Evolutionary conservation across 2,329 filamentous ascomycete species (phyloP), one percentile per base, ranked within the genome.

Genomic region (Aspergillus cejpii): DNA sequence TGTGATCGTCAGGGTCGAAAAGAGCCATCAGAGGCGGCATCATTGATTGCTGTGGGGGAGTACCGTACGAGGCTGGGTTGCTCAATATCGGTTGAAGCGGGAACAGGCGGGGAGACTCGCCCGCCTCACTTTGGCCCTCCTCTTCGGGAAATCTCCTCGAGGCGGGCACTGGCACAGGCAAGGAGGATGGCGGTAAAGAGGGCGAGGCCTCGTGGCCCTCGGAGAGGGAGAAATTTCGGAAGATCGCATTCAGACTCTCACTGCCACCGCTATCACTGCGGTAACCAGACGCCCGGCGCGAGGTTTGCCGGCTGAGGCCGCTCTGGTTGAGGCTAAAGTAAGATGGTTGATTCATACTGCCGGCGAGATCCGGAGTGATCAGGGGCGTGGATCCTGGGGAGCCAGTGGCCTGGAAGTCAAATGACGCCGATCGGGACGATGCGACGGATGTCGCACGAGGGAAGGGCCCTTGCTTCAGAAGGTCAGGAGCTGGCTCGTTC

Each of bases 1-100:
- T 91, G 49, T 83, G 94, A 60, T 98, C 92, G 61, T 95, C 85
- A 0, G 92, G 92, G 59, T 97, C 90, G 60, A 97, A 98, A 3
- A 98, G 73, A 2, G 91, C 87, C 87, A 86, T 84, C 37, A 92
- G 90, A 3, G 90, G 89, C 19, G 92, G 92, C 79, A 96, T 86
- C 75, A 88, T 88, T 5, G 81, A 78, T 36, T 77, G 81, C 47
- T 74, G 75, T n/a, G 74, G 72, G 3, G 78, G 74, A 10, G 63
- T 67, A 31, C 59, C 61, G 21, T 66, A 60, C 5, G 67, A 54
- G 12, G 58, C 26, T 1, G 62, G 68, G 40, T 78, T 74, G 60
- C 78, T 81, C 44, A 73, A 67, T 0, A 74, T 71, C 57, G 68
- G 76, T 45, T 85, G 81, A n/a, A 89, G 69, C 3, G 79, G 74